A percentile compares a stretch with the other conserved stretches of the same genome.
These are phyloP conservation scores for Brettanomyces naardenensis DNA, from an alignment of 805 yeast genomes.

Conservation along the genomic window DNA sequence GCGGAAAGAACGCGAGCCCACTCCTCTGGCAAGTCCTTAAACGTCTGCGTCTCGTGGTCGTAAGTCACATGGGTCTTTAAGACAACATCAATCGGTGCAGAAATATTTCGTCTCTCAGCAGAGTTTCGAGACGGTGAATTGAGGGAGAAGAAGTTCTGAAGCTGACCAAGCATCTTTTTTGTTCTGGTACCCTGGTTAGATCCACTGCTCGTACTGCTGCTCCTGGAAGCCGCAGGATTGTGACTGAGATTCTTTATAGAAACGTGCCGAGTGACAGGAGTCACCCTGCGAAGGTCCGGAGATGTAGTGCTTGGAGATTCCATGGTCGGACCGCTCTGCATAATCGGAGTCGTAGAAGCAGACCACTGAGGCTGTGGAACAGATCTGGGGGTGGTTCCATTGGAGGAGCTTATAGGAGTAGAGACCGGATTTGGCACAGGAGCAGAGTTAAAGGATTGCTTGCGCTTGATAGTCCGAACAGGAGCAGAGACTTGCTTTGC, in stretches of 20 bases:
- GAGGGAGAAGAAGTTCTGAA: slow-evolving; percentile 24
- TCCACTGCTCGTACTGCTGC: neutral
- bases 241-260: neutral
- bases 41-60: slow-evolving; percentile 76
- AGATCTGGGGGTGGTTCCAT: neutral
- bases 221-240: neutral
- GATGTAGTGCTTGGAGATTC: neutral
- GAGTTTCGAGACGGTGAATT: slow-evolving; percentile 6
- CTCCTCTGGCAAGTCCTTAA: slow-evolving; percentile 86
- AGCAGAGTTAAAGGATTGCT: no score
- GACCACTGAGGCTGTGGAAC: neutral
- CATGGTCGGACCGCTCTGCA: neutral
- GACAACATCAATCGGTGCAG: slow-evolving; percentile 87
- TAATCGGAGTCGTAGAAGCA: neutral
- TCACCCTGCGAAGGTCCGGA: neutral
- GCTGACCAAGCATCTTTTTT: slow-evolving; percentile 49
- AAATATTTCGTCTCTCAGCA: slow-evolving; percentile 42
- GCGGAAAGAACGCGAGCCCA: slow-evolving; percentile 83
- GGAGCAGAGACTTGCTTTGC: no score
- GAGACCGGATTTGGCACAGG: no score
- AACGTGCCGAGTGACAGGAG: neutral
- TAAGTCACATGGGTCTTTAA: slow-evolving; percentile 93
- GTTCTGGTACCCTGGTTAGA: slow-evolving; percentile 31
- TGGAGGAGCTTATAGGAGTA: no score
- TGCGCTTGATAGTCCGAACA: no score